Base-by-base conservation (phyloP, 2,329 filamentous ascomycete genomes). In the Fusarium neocosmosporiellum region DNA sequence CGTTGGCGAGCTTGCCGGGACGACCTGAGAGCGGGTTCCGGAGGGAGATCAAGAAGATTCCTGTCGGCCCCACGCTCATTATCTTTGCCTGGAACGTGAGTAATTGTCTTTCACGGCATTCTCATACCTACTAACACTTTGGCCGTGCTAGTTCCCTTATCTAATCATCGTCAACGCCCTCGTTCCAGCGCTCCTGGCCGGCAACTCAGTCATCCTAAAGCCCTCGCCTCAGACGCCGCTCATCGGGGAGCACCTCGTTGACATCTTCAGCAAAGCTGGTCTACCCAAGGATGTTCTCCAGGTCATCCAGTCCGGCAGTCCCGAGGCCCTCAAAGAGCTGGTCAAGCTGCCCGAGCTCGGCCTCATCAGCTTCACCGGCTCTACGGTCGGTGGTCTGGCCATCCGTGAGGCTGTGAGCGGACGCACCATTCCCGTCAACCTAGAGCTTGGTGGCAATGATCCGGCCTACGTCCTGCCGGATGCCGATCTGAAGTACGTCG, bases 1-100 rank as follows among this genome's bases (percentile, higher is more conserved):
- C 89, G 1, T 86, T 98, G 59, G 89, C 91, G 76, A 92, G 96
- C 75, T 94, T 94, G 0, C 89, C 92, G 24, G 95, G 95, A 9
- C 93, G 97, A 79, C 83, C 89, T 3, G 94, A 98, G 83, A 89
- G 92, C 77, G 95, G 95, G 0, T 98, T 97, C 86, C 94, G 91
- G 83, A 88, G 95, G 73, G 97, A 93, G 79, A 94, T 98, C 80
- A 92, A 91, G 81, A 97, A 96, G 83, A 90, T 93, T 7, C 94
- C 95, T 1, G 89, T 98, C 60, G 95, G 95, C 1, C 94, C 95
- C 9, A 92, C 96, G 18, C 87, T 98, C 65, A 88, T 98, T 71
- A 89, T 98, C 66, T 98, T 98, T 83, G 93, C 95, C 0, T 98
- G 95, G 95, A 98, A 98, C 83, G 94, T 96, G 13, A 36, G 50